Percentiles rank a stretch among this genome's conserved stretches.
Evolutionary conservation across 805 yeast genomes (phyloP).

Genomic region (Schizosaccharomyces cryophilus): DNA sequence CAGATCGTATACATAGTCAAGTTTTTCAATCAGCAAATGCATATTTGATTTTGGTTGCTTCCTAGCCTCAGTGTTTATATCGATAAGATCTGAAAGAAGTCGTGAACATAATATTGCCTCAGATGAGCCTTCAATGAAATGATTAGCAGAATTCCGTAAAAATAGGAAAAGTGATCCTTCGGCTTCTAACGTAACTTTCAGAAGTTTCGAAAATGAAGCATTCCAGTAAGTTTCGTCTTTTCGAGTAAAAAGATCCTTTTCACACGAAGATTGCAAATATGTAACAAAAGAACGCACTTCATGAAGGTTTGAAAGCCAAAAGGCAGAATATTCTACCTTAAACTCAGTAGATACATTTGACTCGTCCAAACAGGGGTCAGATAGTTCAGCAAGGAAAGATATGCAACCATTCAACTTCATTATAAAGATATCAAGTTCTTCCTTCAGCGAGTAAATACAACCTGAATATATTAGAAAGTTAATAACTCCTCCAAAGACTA

Average conservation of each 20-base stretch:
- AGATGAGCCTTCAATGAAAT: neutral
- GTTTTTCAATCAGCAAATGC: neutral
- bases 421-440: neutral
- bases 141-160: neutral
- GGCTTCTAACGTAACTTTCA: neutral
- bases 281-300: neutral
- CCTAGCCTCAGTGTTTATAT: neutral
- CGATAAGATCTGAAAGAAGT: neutral
- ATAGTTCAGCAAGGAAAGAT: neutral
- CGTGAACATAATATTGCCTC: neutral
- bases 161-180: neutral
- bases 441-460: neutral
- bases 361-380: neutral
- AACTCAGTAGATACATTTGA: neutral
- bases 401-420: neutral
- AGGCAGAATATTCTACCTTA: neutral
- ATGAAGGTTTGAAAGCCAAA: neutral
- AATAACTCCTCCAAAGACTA: neutral
- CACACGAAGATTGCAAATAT: neutral
- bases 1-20: neutral
- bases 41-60: neutral
- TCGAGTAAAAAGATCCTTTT: neutral
- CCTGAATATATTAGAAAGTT: neutral
- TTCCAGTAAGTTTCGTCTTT: neutral
- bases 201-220: neutral